phyloP scores from a whole-genome alignment of 352 stramenopile genomes.

The Phytopythium delawarense region DNA sequence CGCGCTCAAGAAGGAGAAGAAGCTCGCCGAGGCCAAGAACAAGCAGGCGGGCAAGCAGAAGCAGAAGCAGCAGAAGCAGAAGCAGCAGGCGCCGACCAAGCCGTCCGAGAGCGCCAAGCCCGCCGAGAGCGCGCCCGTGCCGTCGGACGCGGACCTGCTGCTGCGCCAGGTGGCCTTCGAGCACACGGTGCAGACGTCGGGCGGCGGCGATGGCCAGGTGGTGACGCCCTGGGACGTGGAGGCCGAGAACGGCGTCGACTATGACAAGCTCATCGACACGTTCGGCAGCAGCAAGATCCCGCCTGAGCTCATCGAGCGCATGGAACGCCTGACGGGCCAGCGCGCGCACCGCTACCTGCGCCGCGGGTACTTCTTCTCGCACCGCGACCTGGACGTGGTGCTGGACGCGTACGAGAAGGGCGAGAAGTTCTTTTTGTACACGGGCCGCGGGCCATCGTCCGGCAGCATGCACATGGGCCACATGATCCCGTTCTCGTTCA shows the following conservation, averaged over 20 bases:
- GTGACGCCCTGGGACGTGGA: constrained; percentile 94
- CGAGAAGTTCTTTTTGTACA: constrained; percentile 99
- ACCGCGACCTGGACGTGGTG: constrained; percentile 97
- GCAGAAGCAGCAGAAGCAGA: constrained; percentile 35
- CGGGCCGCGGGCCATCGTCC: constrained; percentile 95
- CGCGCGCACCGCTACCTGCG: constrained; percentile 96
- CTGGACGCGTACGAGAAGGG: constrained; percentile 95
- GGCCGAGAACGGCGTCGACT: constrained; percentile 97
- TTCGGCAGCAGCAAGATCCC: constrained; percentile 97
- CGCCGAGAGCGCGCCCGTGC: constrained; percentile 48
- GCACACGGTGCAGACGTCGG: constrained; percentile 52
- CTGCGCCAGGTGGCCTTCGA: constrained; percentile 74
- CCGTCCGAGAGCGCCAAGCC: constrained; percentile 73
- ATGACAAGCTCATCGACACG: constrained; percentile 97
- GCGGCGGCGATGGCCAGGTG: constrained; percentile 60
- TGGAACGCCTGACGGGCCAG: constrained; percentile 94
- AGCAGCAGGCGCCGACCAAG: constrained; percentile 53
- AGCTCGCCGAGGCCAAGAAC: constrained; percentile 58
- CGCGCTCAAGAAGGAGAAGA: constrained; percentile 88
- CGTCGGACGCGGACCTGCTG: constrained; percentile 51
- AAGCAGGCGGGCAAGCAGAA: constrained; percentile 44
- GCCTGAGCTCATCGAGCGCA: constrained; percentile 89
- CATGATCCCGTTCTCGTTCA: constrained; percentile 99
- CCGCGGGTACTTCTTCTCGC: constrained; percentile 99
- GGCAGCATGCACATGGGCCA: constrained; percentile 99